These are phyloP conservation scores for Lachancea kluyveri DNA, from an alignment of 805 yeast species.

Conservation along the genomic window DNA sequence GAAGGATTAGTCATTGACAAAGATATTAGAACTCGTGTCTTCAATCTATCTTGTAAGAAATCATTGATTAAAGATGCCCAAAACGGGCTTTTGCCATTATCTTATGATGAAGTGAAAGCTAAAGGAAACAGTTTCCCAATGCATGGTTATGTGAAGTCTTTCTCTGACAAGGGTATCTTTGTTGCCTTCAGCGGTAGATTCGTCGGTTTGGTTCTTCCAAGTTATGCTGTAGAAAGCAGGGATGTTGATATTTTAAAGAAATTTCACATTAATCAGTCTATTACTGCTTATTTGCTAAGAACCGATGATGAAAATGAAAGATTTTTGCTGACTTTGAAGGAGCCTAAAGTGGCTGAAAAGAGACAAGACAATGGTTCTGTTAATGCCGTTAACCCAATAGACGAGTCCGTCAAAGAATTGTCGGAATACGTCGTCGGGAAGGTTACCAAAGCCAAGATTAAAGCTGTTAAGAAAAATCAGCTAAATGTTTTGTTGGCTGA, in stretches of 20 bases:
- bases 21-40: slow-evolving; percentile 52
- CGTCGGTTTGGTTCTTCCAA: slow-evolving; percentile 77
- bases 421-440: slow-evolving; percentile 56
- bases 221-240: slow-evolving; percentile 53
- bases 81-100: slow-evolving; percentile 45
- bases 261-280: slow-evolving; percentile 64
- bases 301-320: slow-evolving; percentile 65
- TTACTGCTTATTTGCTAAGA: slow-evolving; percentile 58
- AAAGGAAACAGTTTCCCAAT: slow-evolving; percentile 40
- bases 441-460: slow-evolving; percentile 52
- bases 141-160: slow-evolving; percentile 72
- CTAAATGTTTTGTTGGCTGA: slow-evolving; percentile 72
- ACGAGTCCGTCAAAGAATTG: slow-evolving; percentile 39
- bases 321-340: slow-evolving; percentile 59
- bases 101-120: slow-evolving; percentile 48
- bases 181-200: slow-evolving; percentile 74
- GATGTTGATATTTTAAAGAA: slow-evolving; percentile 46
- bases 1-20: slow-evolving; percentile 63
- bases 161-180: slow-evolving; percentile 76
- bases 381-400: slow-evolving; percentile 53
- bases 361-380: slow-evolving; percentile 8
- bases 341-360: slow-evolving; percentile 21
- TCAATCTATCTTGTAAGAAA: slow-evolving; percentile 57
- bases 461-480: slow-evolving; percentile 63
- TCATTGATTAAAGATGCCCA: slow-evolving; percentile 63